phyloP scores from a whole-genome alignment of 1,284 basidiomycete genomes.

The Hortiboletus rubellus region DNA sequence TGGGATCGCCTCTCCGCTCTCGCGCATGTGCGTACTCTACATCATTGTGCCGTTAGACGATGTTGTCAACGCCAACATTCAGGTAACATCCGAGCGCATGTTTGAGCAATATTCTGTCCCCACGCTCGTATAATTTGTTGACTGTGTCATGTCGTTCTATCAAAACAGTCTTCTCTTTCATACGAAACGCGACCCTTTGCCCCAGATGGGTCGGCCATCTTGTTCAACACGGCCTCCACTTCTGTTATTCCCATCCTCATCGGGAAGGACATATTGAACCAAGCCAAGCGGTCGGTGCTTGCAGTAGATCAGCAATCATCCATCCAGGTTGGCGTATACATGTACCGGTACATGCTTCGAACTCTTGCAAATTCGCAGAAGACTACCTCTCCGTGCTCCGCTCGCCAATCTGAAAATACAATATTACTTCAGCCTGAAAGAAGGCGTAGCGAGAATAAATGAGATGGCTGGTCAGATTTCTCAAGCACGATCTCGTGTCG shows the following conservation, averaged over 20 bases:
- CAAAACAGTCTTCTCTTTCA: constrained; percentile 55
- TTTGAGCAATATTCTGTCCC: constrained; percentile 95
- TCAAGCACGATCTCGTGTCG: background rate
- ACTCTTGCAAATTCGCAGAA: constrained; percentile 81
- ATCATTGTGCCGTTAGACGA: background rate
- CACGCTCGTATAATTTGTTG: constrained; percentile 85
- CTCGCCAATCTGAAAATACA: constrained; percentile 67
- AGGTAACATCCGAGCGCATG: constrained; percentile 89
- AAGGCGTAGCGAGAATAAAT: constrained; percentile 69
- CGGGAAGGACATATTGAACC: constrained; percentile 78
- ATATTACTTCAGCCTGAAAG: constrained; percentile 66
- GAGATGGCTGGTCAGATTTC: constrained; percentile 65
- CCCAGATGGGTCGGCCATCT: constrained; percentile 78
- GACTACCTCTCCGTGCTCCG: constrained; percentile 77
- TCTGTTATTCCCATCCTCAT: constrained; percentile 83
- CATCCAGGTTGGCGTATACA: background rate
- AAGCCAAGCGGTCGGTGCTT: constrained; percentile 73
- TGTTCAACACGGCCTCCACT: constrained; percentile 83
- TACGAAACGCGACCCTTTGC: constrained; percentile 39
- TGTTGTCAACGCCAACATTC: background rate
- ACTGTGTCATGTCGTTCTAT: constrained; percentile 92
- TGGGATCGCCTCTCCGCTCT: constrained; percentile 90
- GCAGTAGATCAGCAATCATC: background rate
- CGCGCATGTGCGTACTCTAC: constrained; percentile 63
- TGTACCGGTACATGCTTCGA: constrained; percentile 80